Conservation (phyloP, 495 filamentous ascomycete genomes). For the Tuber indicum region DNA sequence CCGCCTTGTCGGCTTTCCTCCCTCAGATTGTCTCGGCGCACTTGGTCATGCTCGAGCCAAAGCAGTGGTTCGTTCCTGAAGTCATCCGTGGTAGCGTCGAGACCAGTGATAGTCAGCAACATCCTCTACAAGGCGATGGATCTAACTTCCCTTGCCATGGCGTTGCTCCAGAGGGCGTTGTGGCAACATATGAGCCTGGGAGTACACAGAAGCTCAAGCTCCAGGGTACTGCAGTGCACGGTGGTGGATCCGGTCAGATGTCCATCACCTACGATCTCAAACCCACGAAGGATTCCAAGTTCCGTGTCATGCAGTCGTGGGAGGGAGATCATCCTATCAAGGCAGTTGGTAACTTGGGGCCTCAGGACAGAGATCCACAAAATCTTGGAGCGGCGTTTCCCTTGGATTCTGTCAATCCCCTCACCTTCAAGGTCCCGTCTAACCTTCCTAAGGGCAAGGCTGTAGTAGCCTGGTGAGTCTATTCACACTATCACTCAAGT, state of each 20-base stretch:
- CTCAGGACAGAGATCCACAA: constrained; percentile 6
- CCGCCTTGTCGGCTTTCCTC: constrained; percentile 45
- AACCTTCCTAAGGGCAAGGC: constrained; percentile 56
- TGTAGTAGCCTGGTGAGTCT: constrained; percentile 59
- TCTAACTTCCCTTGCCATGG: constrained; percentile 76
- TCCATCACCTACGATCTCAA: constrained; percentile 66
- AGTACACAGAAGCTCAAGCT: constrained; percentile 52
- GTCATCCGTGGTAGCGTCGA: constrained; percentile 30
- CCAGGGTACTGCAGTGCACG: constrained; percentile 62
- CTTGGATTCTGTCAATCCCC: constrained; percentile 43
- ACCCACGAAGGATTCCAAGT: constrained; percentile 50
- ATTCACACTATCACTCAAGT: not conserved
- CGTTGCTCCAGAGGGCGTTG: constrained; percentile 12
- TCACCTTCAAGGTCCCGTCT: constrained; percentile 52
- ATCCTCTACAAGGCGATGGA: constrained; percentile 57
- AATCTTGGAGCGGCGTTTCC: constrained; percentile 19
- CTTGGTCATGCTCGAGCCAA: constrained; percentile 63
- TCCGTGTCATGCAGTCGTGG: constrained; percentile 48
- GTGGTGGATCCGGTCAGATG: constrained; percentile 82
- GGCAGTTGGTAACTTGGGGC: constrained; percentile 48
- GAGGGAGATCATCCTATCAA: constrained; percentile 77
- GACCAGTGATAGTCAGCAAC: constrained; percentile 41
- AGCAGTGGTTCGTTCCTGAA: constrained; percentile 55
- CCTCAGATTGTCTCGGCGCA: constrained; percentile 53
- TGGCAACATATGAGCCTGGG: constrained; percentile 49